Evolutionary conservation across 1,139 yeast genomes (phyloP).

Genomic region (Geotrichum citri-aurantii): DNA sequence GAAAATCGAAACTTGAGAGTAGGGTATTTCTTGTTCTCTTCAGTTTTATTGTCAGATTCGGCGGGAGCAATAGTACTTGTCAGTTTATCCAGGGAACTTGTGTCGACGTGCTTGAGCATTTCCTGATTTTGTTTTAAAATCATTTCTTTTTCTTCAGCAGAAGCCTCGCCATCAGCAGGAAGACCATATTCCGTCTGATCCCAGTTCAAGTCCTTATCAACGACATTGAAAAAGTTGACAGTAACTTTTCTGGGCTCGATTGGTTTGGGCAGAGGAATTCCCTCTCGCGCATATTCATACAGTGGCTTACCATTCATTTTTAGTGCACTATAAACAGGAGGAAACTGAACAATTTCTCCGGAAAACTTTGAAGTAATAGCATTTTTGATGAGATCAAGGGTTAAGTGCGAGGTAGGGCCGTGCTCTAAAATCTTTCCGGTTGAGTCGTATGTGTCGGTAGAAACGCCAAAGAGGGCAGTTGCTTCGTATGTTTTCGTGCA

Average conservation of each 20-base stretch:
- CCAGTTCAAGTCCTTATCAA: conserved; percentile 21
- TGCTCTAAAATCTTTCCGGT: conserved; percentile 75
- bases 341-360: conserved; percentile 81
- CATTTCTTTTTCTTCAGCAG: conserved; percentile 13
- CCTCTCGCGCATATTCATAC: conserved; percentile 90
- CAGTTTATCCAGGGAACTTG: conserved; percentile 3
- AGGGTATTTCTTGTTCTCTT: conserved; percentile 11
- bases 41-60: background rate
- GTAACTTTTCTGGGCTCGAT: conserved; percentile 72
- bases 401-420: conserved; percentile 54
- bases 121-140: conserved; percentile 14
- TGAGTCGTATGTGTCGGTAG: conserved; percentile 90
- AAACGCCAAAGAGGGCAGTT: conserved; percentile 77
- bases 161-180: conserved; percentile 15
- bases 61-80: conserved; percentile 7
- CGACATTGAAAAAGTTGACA: conserved; percentile 50
- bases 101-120: conserved; percentile 8
- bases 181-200: conserved; percentile 14
- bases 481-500: conserved; percentile 73
- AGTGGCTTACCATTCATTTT: conserved; percentile 92
- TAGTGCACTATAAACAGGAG: conserved; percentile 91
- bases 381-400: conserved; percentile 46
- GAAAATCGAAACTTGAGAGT: conserved; percentile 59
- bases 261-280: conserved; percentile 73
- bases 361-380: conserved; percentile 53